Evolutionary conservation across 345 rosid species (phyloP), one percentile per base, ranked within the genome.

Genomic region (Mercurialis annua): DNA sequence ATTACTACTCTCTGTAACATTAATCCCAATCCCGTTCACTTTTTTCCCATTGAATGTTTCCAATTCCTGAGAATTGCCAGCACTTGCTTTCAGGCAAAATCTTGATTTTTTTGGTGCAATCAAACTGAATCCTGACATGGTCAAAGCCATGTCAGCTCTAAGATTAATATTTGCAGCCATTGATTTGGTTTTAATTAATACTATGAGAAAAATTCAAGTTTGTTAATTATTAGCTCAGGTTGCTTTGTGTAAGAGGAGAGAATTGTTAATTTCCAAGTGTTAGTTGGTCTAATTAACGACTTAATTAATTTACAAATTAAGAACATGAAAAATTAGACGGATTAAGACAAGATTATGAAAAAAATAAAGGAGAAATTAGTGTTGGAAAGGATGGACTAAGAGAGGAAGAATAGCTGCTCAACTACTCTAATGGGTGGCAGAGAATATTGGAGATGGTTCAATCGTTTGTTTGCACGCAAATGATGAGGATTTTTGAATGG

Each of bases 31-130:
- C 12, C 76, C 80, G 44, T 74, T 80, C 31, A 79, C 70, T 46
- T 71, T 75, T 23, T 62, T 75, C 33, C 79, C 85, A 40, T 71
- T 68, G 33, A 73, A 51, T 67, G 33, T 74, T 38, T 68, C 73
- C 31, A 70, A 18, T 21, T 68, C 59, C 29, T 31, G 43, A 38
- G 65, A 55, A 59, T 49, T 73, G 7, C 61, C 17, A 10, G 49
- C 64, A 44, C 70, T 43, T 11, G 78, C 71, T n/a, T 60, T 23
- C 10, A 65, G 48, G 56, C 16, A 44, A 17, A 24, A 12, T 17
- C 68, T n/a, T 43, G 8, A 27, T 1, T 16, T 71, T 49, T 71
- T 67, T 14, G 31, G 48, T 33, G 34, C 47, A 49, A 24, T 52
- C n/a, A 38, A 46, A 17, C 23, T 21, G 69, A 34, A 55, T 26